These are phyloP conservation scores for Metschnikowia santaceciliae DNA, from an alignment of 805 yeast genomes.

Conservation along the genomic window DNA sequence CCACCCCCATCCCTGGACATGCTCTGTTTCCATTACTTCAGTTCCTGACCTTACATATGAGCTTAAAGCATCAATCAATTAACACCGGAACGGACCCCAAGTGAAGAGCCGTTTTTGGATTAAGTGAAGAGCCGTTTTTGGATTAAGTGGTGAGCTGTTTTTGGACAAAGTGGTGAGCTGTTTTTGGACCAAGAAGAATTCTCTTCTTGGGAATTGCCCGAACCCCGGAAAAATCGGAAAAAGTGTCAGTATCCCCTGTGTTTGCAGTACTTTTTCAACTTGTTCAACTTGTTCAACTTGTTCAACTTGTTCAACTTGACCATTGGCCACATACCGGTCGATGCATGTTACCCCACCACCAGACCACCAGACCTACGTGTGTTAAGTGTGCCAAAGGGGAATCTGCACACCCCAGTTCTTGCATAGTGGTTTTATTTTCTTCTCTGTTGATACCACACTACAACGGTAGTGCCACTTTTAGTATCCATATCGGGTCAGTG, in stretches of 20 bases:
- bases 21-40: too few species aligned
- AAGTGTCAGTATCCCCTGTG: slow-evolving; percentile 74
- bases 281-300: too few species aligned
- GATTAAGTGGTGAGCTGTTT: neutral
- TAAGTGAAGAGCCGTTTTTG: neutral
- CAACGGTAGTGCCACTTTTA: too few species aligned
- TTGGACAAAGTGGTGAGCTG: too few species aligned
- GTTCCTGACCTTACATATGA: too few species aligned
- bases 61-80: too few species aligned
- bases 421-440: too few species aligned
- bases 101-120: neutral
- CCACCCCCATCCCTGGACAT: too few species aligned
- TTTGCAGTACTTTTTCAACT: slow-evolving; percentile 25
- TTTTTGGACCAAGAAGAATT: too few species aligned
- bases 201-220: neutral
- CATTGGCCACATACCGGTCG: slow-evolving; percentile 81
- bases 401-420: slow-evolving; percentile 65
- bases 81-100: neutral
- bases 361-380: slow-evolving; percentile 60
- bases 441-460: too few species aligned
- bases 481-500: too few species aligned
- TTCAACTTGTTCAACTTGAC: slow-evolving; percentile 56
- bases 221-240: slow-evolving; percentile 46
- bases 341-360: slow-evolving; percentile 68
- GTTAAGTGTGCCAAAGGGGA: slow-evolving; percentile 76